Evolutionary conservation across 2,329 filamentous ascomycete genomes (phyloP).

Genomic region (Aspergillus arachidicola): DNA sequence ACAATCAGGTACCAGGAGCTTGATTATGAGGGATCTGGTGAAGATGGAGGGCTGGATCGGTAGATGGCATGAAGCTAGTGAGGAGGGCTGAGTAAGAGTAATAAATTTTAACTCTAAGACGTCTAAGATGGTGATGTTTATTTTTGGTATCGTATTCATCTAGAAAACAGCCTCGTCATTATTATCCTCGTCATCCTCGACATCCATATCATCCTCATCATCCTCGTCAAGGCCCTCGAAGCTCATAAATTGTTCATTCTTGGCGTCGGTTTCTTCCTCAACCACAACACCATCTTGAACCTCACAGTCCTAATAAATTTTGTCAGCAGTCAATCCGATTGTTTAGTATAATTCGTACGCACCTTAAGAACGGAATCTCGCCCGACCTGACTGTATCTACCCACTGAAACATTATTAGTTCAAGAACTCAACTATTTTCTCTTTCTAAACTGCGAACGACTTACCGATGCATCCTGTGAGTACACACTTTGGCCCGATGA

Average conservation of each 20-base stretch:
- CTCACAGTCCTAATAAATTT: constrained; percentile 65
- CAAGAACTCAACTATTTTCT: background rate
- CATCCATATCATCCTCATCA: constrained; percentile 36
- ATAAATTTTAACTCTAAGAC: background rate
- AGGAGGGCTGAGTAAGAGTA: too few species aligned
- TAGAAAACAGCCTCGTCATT: constrained; percentile 2
- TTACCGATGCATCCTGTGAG: constrained; percentile 75
- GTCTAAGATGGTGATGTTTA: background rate
- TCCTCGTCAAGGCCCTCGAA: constrained; percentile 50
- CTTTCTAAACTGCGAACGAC: background rate
- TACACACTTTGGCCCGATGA: constrained; percentile 81
- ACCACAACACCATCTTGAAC: constrained; percentile 84
- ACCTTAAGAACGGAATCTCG: constrained; percentile 73
- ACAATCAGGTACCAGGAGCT: too few species aligned
- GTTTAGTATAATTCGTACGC: background rate
- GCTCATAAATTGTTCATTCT: constrained; percentile 64
- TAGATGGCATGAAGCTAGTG: too few species aligned
- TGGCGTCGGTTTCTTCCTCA: constrained; percentile 71
- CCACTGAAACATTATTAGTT: constrained; percentile 50
- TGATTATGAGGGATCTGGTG: too few species aligned
- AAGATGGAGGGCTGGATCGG: too few species aligned
- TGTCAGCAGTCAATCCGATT: background rate
- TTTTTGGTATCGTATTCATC: background rate
- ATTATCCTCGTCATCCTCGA: constrained; percentile 24
- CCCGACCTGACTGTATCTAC: constrained; percentile 77